These are phyloP conservation scores for Eucalyptus globulus DNA, from an alignment of 345 rosid genomes.

Conservation along the genomic window DNA sequence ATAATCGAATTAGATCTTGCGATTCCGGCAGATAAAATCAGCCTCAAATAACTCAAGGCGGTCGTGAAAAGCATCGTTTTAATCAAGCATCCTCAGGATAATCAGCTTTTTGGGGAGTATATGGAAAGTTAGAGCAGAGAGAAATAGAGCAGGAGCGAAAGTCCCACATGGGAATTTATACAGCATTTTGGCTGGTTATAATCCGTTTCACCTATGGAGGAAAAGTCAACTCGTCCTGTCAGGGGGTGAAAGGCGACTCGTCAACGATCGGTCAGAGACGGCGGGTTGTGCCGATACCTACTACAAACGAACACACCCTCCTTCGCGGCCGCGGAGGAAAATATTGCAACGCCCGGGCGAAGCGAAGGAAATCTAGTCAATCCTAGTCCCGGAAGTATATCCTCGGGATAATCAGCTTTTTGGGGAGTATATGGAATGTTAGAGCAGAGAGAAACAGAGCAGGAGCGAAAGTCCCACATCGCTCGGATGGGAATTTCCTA, in stretches of 20 bases:
- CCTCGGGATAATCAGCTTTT: background rate
- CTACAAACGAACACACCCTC: slow-evolving; percentile 18
- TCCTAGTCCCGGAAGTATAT: too few relatives aligned
- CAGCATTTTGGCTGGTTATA: background rate
- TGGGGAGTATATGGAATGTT: background rate
- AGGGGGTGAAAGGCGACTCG: slow-evolving; percentile 70
- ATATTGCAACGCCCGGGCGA: too few relatives aligned
- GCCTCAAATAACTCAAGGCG: background rate
- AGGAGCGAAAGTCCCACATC: background rate
- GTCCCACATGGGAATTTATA: background rate
- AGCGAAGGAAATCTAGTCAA: too few relatives aligned
- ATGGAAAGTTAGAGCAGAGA: background rate
- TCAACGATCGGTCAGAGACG: slow-evolving; percentile 75
- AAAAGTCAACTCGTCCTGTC: slow-evolving; percentile 30
- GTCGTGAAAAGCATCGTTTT: background rate
- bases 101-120: background rate
- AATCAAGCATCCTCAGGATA: too few relatives aligned
- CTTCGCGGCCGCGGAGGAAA: too few relatives aligned
- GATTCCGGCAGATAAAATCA: background rate
- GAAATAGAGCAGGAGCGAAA: background rate
- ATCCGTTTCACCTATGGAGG: rapidly evolving
- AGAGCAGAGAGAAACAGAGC: rapidly evolving
- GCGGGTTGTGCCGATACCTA: slow-evolving; percentile 77
- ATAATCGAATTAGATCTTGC: background rate
- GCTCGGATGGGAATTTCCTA: too few relatives aligned